A percentile compares a stretch with the other conserved stretches of the same genome.
These are phyloP conservation scores for Lipomyces japonicus DNA, from an alignment of 805 yeast species.

Conservation along the genomic window DNA sequence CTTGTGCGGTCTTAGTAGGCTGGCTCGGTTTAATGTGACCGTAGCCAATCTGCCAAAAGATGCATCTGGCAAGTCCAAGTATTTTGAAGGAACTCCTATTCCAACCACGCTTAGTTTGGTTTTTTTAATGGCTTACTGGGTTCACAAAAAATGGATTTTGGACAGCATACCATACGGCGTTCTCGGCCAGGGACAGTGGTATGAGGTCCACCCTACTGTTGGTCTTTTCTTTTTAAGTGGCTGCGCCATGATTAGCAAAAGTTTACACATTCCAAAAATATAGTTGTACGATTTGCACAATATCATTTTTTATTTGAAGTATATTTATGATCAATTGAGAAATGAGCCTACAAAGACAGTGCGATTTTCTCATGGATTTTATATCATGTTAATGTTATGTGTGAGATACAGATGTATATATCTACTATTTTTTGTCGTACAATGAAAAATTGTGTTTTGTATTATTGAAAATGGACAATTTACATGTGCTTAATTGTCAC, in stretches of 20 bases:
- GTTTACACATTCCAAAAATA: slow-evolving; percentile 86
- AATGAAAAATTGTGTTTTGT: no score
- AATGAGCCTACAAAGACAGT: no score
- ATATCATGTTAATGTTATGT: no score
- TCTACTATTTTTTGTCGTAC: no score
- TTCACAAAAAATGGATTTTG: slow-evolving; percentile 45
- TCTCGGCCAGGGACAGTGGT: slow-evolving; percentile 49
- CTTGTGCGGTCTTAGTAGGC: slow-evolving; percentile 85
- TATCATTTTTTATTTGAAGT: no score
- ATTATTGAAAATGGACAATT: no score
- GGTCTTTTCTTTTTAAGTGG: slow-evolving; percentile 72
- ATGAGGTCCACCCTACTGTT: slow-evolving; percentile 73
- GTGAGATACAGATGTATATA: no score
- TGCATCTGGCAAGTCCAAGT: slow-evolving; percentile 73
- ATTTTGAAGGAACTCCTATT: slow-evolving; percentile 94
- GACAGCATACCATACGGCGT: slow-evolving; percentile 64
- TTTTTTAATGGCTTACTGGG: slow-evolving; percentile 63
- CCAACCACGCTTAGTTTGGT: slow-evolving; percentile 83
- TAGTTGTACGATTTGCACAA: no score
- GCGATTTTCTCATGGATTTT: no score
- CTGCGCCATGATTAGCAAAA: slow-evolving; percentile 85
- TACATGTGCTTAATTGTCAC: no score
- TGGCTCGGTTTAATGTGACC: slow-evolving; percentile 93
- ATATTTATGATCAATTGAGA: no score
- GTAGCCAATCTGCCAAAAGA: slow-evolving; percentile 92